These are phyloP conservation scores for Oryza longistaminata DNA, from an alignment of 176 grass and related monocot species.

Conservation along the genomic window DNA sequence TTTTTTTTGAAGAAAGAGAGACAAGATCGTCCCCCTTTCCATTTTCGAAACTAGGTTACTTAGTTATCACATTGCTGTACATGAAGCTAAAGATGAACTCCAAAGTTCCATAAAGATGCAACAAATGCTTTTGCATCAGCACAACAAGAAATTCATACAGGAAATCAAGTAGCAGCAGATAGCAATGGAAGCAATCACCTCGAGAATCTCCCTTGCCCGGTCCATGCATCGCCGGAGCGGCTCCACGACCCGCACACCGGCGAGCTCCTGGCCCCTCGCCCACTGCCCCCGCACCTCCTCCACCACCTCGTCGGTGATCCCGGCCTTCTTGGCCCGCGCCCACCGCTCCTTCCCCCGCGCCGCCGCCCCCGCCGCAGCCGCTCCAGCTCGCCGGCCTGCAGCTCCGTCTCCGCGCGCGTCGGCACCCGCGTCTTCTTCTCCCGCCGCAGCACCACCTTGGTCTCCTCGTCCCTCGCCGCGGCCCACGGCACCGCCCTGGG, in stretches of 20 bases:
- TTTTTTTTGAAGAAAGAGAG: too few relatives aligned
- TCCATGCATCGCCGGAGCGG: constrained; percentile 70
- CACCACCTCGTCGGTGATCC: constrained; percentile 56
- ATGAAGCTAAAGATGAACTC: background rate
- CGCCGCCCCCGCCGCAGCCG: constrained; percentile 39
- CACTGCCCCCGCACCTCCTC: constrained; percentile 47
- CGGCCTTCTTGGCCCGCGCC: constrained; percentile 69
- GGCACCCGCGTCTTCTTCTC: constrained; percentile 54
- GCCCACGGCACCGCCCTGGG: constrained; percentile 49
- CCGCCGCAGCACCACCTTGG: constrained; percentile 54
- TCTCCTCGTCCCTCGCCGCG: constrained; percentile 35
- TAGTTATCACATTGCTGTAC: too few relatives aligned
- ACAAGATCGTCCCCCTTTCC: too few relatives aligned
- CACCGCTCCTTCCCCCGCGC: constrained; percentile 42
- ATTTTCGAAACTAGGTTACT: too few relatives aligned
- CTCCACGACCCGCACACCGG: constrained; percentile 57
- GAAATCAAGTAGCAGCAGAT: background rate
- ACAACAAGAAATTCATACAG: background rate
- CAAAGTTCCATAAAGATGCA: background rate
- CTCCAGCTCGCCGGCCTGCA: constrained; percentile 38
- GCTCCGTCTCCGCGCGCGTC: constrained; percentile 47
- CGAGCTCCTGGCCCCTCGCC: constrained; percentile 46
- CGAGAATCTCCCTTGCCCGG: constrained; percentile 61
- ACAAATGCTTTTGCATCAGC: background rate
- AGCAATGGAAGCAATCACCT: constrained; percentile 35